Evolutionary conservation across 1,139 yeast genomes (phyloP).

Genomic region (Suhomyces kunorum): DNA sequence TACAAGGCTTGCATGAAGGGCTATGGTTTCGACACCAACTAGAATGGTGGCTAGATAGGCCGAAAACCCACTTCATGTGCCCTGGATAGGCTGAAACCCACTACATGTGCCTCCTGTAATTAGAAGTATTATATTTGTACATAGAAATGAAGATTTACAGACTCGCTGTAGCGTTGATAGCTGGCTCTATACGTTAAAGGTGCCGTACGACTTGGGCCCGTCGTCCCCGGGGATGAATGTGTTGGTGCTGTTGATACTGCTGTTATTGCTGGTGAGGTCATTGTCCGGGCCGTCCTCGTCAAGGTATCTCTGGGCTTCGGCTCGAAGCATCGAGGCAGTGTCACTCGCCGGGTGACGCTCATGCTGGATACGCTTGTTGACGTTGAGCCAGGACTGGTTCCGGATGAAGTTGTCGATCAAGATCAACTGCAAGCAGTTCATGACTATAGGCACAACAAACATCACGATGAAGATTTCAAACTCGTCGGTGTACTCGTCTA

Average conservation of each 20-base stretch:
- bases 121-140: constrained; percentile 2
- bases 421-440: constrained; percentile 86
- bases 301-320: constrained; percentile 10
- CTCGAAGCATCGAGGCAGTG: constrained; percentile 17
- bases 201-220: constrained; percentile 7
- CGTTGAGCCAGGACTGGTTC: constrained; percentile 34
- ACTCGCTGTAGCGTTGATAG: constrained; percentile 1
- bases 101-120: not conserved
- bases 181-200: constrained; percentile 4
- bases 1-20: constrained; percentile 92
- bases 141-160: constrained; percentile 7
- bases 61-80: no score
- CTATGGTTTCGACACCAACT: constrained; percentile 63
- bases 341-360: constrained; percentile 18
- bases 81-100: no score
- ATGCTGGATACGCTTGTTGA: constrained; percentile 24
- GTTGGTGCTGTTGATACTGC: constrained; percentile 1
- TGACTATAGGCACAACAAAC: constrained; percentile 72
- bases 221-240: constrained; percentile 6
- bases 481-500: constrained; percentile 71
- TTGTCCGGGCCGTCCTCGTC: constrained; percentile 8
- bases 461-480: constrained; percentile 84
- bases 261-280: not conserved
- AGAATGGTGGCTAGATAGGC: not conserved
- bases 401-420: constrained; percentile 87